phyloP scores from a whole-genome alignment of 2,329 filamentous ascomycete species.

The Calonectria hongkongensis region DNA sequence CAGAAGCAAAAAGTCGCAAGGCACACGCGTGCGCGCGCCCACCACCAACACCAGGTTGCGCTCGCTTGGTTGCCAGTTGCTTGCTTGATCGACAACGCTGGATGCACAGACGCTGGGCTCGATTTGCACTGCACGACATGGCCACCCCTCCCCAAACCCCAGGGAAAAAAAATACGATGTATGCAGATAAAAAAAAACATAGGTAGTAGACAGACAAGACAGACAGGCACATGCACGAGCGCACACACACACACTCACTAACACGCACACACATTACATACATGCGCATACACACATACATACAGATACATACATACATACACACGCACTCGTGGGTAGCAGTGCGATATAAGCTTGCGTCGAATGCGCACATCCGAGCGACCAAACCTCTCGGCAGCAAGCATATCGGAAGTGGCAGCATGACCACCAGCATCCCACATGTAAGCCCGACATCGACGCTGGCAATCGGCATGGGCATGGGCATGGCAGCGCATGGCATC shows the following conservation, averaged over 20 bases:
- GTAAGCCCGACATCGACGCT: constrained; percentile 31
- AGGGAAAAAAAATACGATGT: not conserved
- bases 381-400: constrained; percentile 13
- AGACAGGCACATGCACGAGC: not conserved
- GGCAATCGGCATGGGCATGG: constrained; percentile 13
- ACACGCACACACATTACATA: not conserved
- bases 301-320: not conserved
- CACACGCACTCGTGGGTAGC: constrained; percentile 27
- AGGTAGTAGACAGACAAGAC: not conserved
- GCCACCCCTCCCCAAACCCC: not conserved
- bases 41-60: not conserved
- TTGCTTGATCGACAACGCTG: constrained; percentile 28
- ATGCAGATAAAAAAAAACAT: constrained; percentile 23
- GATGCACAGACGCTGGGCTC: constrained; percentile 33
- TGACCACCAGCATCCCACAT: constrained; percentile 18
- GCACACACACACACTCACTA: constrained; percentile 8
- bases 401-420: constrained; percentile 13
- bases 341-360: constrained; percentile 35
- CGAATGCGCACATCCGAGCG: constrained; percentile 11
- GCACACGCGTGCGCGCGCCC: not conserved
- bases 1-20: constrained; percentile 21
- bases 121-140: constrained; percentile 26
- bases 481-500: constrained; percentile 22
- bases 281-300: not conserved
- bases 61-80: constrained; percentile 29